Conservation (phyloP, 1,139 yeast species). For the Yamadazyma triangularis region DNA sequence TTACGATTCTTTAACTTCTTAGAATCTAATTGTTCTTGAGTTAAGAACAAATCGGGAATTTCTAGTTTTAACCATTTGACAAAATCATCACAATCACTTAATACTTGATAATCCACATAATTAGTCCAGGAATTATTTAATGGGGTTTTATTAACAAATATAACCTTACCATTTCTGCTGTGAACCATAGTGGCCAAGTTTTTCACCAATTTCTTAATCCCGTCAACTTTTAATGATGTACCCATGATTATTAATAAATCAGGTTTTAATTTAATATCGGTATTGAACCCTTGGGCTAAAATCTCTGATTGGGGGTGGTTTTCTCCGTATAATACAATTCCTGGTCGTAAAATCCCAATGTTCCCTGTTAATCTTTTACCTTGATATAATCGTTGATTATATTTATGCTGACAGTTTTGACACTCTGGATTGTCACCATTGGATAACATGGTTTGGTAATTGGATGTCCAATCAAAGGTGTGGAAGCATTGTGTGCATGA, state of each 20-base stretch:
- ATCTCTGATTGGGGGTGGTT: constrained; percentile 70
- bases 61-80: constrained; percentile 48
- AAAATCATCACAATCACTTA: constrained; percentile 81
- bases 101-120: constrained; percentile 66
- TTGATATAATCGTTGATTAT: constrained; percentile 46
- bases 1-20: constrained; percentile 26
- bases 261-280: constrained; percentile 55
- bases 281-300: constrained; percentile 54
- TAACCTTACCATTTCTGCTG: constrained; percentile 51
- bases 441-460: constrained; percentile 38
- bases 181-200: constrained; percentile 56
- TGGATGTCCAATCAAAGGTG: constrained; percentile 57
- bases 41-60: constrained; percentile 55
- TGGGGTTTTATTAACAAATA: constrained; percentile 58
- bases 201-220: constrained; percentile 64
- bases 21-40: constrained; percentile 49
- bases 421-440: constrained; percentile 64
- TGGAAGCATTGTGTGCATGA: constrained; percentile 68
- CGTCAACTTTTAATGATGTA: constrained; percentile 70
- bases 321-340: constrained; percentile 74
- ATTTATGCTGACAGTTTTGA: constrained; percentile 49
- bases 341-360: constrained; percentile 67
- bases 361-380: constrained; percentile 60
- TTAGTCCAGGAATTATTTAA: constrained; percentile 49
- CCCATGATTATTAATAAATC: constrained; percentile 70